Conservation (phyloP, 2,329 filamentous ascomycete genomes). For the Trichoderma breve region DNA sequence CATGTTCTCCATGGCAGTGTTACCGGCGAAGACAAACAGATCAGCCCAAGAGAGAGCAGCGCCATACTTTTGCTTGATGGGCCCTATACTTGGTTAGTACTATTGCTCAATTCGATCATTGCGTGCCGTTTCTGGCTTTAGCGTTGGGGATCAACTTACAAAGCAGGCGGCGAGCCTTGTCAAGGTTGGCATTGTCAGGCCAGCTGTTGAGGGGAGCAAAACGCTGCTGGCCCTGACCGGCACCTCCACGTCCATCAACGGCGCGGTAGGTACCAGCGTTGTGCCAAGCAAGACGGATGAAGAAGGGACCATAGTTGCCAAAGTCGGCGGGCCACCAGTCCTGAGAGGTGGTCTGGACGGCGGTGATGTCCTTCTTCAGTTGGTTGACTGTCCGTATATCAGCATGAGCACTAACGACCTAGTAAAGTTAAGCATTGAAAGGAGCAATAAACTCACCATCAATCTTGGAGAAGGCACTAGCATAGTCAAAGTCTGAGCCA, state of each 20-base stretch:
- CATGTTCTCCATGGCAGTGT: slow-evolving; percentile 74
- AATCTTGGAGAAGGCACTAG: slow-evolving; percentile 66
- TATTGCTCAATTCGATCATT: not conserved
- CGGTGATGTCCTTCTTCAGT: slow-evolving; percentile 68
- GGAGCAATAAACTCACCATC: slow-evolving; percentile 49
- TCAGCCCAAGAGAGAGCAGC: slow-evolving; percentile 80
- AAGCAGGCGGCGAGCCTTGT: slow-evolving; percentile 75
- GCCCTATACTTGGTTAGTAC: slow-evolving; percentile 37
- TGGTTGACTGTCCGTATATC: slow-evolving; percentile 37
- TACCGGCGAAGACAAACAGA: slow-evolving; percentile 67
- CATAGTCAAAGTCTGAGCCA: slow-evolving; percentile 66
- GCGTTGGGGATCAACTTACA: slow-evolving; percentile 38
- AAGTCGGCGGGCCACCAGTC: slow-evolving; percentile 80
- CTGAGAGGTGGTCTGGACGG: slow-evolving; percentile 72
- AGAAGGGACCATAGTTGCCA: slow-evolving; percentile 75
- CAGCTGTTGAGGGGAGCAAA: slow-evolving; percentile 77
- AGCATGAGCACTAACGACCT: not conserved
- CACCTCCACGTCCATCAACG: slow-evolving; percentile 70
- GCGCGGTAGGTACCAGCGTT: slow-evolving; percentile 74
- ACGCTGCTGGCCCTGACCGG: slow-evolving; percentile 51
- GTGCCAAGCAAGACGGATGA: slow-evolving; percentile 79
- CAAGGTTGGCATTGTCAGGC: slow-evolving; percentile 73
- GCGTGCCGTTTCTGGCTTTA: not conserved
- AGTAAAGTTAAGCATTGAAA: slow-evolving; percentile 13
- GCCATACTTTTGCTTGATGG: slow-evolving; percentile 80